phyloP scores from a whole-genome alignment of 2,329 filamentous ascomycete species.

The Aspergillus bombycis region DNA sequence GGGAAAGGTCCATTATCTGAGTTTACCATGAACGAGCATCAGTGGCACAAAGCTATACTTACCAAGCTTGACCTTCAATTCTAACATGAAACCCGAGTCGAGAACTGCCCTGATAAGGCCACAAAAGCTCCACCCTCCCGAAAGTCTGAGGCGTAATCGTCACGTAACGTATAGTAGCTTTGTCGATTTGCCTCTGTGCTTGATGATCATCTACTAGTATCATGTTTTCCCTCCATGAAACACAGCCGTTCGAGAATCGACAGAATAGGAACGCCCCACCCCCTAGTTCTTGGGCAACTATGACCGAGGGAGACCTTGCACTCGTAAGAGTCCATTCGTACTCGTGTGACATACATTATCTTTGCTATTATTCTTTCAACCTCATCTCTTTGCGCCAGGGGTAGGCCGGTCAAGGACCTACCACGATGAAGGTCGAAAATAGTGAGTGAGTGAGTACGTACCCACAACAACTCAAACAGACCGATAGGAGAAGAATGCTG shows the following conservation, averaged over 20 bases:
- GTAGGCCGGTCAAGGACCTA: background rate
- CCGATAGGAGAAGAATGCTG: background rate
- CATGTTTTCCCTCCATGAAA: background rate
- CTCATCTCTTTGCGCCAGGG: background rate
- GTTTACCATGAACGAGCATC: background rate
- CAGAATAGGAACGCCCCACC: background rate
- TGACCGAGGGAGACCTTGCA: background rate
- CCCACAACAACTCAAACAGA: background rate
- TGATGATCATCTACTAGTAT: background rate
- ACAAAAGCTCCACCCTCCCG: background rate
- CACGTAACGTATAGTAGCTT: background rate
- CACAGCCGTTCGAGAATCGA: background rate
- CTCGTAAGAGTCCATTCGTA: background rate
- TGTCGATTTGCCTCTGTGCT: background rate
- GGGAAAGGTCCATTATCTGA: background rate
- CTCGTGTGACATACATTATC: background rate
- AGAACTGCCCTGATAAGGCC: background rate
- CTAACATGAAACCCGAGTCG: background rate
- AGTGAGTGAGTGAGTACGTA: background rate
- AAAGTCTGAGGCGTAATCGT: background rate
- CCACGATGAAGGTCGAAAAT: background rate
- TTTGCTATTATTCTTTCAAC: background rate
- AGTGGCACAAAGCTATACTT: background rate
- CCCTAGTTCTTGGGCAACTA: background rate
- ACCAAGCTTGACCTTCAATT: background rate